Evolutionary conservation across 1,139 yeast species (phyloP), one percentile per base, ranked within the genome.

Genomic region (Saccharomyces hybrid): DNA sequence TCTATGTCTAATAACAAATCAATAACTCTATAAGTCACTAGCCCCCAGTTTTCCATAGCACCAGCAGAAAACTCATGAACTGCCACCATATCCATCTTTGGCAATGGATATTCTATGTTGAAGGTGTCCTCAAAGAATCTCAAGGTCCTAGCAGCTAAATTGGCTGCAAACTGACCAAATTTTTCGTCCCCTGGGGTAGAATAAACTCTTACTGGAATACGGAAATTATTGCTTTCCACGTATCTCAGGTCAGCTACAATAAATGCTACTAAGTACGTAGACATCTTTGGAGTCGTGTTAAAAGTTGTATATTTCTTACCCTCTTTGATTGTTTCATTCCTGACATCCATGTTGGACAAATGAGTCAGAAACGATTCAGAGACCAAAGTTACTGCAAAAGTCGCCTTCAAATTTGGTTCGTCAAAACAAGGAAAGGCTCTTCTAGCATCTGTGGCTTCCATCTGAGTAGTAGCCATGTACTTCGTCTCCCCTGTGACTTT

Each of bases 341-440:
- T 76, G 27, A 79, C 81, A 62, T 88, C 90, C 95, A 87, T 88
- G 70, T 89, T 89, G 51, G 93, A 83, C 63, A 89, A 77, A 53
- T 85, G 88, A 50, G 85, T 84, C 70, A 82, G 76, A 38, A 78
- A 71, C 56, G 76, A 74, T 53, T 81, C 79, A 47, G 88, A 81
- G 53, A 84, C 76, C 60, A 89, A 75, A 29, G 82, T 73, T 55
- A 89, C 77, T 56, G 83, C 83, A 67, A 88, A 89, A 49, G 84
- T 79, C 13, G 96, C 93, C 74, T 89, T 89, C 57, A 84, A 77
- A 53, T 84, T 81, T 11, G 96, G 96, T 69, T 89, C 96, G 70
- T 89, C 96, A 63, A 85, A 83, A 68, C 93, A 88, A 23, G 96
- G 96, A 76, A 89, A 88, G 3, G 96, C 96, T 61, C 91, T 79